A percentile compares a stretch with the other conserved stretches of the same genome.
These are phyloP conservation scores for Xylaria acuta DNA, from an alignment of 495 filamentous ascomycete genomes.

Conservation along the genomic window DNA sequence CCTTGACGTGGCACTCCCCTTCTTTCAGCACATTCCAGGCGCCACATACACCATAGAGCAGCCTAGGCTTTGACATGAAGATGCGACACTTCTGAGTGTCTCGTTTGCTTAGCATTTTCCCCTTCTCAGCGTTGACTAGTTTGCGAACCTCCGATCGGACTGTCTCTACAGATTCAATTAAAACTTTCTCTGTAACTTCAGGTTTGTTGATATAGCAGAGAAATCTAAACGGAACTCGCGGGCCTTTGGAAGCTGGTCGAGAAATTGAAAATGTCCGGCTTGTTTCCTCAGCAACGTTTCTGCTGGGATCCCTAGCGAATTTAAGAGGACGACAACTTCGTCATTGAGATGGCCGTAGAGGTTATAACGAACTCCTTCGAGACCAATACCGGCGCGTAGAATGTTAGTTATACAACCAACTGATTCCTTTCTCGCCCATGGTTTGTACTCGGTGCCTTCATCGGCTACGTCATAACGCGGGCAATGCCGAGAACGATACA, in stretches of 20 bases:
- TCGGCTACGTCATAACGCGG: conserved; percentile 30
- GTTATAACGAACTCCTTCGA: conserved; percentile 53
- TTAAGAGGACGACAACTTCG: conserved; percentile 54
- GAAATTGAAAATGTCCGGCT: conserved; percentile 49
- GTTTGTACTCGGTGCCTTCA: conserved; percentile 31
- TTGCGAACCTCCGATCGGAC: conserved; percentile 40
- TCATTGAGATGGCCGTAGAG: conserved; percentile 61
- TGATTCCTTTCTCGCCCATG: conserved; percentile 47
- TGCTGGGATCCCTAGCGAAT: conserved; percentile 50
- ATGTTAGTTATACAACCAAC: conserved; percentile 50
- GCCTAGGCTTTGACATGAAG: conserved; percentile 51
- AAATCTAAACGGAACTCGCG: conserved; percentile 50
- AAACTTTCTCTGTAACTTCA: conserved; percentile 52
- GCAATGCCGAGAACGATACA: conserved; percentile 52
- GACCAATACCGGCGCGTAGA: conserved; percentile 45
- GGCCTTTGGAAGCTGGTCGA: conserved; percentile 41
- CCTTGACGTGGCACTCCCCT: conserved; percentile 52
- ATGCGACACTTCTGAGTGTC: conserved; percentile 55
- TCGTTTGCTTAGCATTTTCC: conserved; percentile 56
- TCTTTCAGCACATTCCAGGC: conserved; percentile 52
- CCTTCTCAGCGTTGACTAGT: conserved; percentile 48
- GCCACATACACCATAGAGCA: conserved; percentile 59
- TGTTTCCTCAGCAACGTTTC: conserved; percentile 52
- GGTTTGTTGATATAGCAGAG: conserved; percentile 48
- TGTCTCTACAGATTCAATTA: conserved; percentile 52